Evolutionary conservation across 2,329 filamentous ascomycete genomes (phyloP), one percentile per base, ranked within the genome.

Genomic region (Microdochium paspali): DNA sequence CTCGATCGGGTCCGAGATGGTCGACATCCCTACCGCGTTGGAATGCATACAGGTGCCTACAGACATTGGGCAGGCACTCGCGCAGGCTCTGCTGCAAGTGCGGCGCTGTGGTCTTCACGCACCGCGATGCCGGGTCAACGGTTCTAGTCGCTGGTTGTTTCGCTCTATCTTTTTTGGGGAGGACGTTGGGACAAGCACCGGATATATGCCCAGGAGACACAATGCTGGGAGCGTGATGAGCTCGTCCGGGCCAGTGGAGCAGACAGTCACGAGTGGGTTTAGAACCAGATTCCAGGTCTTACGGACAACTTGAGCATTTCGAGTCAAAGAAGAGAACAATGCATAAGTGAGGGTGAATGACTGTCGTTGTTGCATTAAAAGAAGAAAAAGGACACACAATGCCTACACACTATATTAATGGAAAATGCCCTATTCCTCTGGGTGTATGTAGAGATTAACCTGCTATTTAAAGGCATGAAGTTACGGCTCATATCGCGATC

Each of bases 261-360:
- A 20, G 51, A 51, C 0, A 49, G 46, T 3, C 52, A 54, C 32
- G 49, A 51, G 42, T 54, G 49, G 49, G 31, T 48, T 18, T 21
- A 31, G 31, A 54, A 53, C 30, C 51, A 54, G 46, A 51, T 54
- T 20, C 44, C 45, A 2, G 52, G 52, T 15, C 49, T 54, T 18
- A 54, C 52, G 13, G 52, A 54, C 32, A 31, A 58, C 50, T 49
- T 40, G 35, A 40, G 12, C 18, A 40, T 40, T 6, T 18, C 23
- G 15, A 20, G 18, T 9, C 6, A 21, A 3, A 20, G 35, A 18
- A 20, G 18, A 6, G 12, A 40, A 12, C 35, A 20, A n/a, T 40
- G 35, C 18, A 12, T 21, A 12, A 21, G n/a, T 4, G 35, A 40
- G 18, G 35, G 23, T 21, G 35, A 40, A 40, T 40, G 35, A 40